Percentiles rank a stretch among this genome's conserved stretches.
phyloP scores from a whole-genome alignment of 345 rosid genomes.

The Corchorus capsularis region DNA sequence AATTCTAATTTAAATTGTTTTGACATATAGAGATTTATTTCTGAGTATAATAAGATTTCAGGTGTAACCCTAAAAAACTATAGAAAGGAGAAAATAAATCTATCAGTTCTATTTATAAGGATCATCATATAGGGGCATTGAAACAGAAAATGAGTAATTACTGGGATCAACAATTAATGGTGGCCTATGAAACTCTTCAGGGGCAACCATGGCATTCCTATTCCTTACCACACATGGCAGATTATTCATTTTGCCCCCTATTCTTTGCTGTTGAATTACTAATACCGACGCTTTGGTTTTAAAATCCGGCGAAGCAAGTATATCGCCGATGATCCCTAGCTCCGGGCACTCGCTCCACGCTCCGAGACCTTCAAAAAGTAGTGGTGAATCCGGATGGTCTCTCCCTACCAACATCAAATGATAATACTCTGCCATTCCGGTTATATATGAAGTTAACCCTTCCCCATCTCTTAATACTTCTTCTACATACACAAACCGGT shows the following conservation, averaged over 20 bases:
- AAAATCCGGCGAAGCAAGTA: slow-evolving; percentile 46
- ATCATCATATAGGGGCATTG: not conserved
- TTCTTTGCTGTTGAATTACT: slow-evolving; percentile 38
- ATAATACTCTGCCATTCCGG: slow-evolving; percentile 10
- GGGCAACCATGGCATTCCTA: not conserved
- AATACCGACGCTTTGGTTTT: slow-evolving; percentile 33
- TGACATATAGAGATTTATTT: no score
- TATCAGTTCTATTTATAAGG: no score
- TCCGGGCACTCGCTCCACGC: slow-evolving; percentile 56
- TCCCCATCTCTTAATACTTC: slow-evolving; percentile 37
- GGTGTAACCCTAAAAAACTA: no score
- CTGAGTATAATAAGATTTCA: no score
- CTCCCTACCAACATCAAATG: slow-evolving; percentile 47
- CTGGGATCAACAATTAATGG: no score
- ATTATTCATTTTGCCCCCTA: slow-evolving; percentile 18
- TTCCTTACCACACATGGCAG: not conserved
- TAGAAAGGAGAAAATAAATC: no score
- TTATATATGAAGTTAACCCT: slow-evolving; percentile 22
- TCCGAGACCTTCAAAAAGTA: slow-evolving; percentile 38
- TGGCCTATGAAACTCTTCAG: not conserved
- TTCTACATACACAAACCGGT: slow-evolving; percentile 35
- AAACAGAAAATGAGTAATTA: not conserved
- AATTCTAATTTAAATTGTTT: no score
- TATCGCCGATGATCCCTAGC: slow-evolving; percentile 46
- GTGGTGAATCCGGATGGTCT: slow-evolving; percentile 25